Evolutionary conservation across 768 basidiomycete species (phyloP).

Genomic region (Mycena capillaripes): DNA sequence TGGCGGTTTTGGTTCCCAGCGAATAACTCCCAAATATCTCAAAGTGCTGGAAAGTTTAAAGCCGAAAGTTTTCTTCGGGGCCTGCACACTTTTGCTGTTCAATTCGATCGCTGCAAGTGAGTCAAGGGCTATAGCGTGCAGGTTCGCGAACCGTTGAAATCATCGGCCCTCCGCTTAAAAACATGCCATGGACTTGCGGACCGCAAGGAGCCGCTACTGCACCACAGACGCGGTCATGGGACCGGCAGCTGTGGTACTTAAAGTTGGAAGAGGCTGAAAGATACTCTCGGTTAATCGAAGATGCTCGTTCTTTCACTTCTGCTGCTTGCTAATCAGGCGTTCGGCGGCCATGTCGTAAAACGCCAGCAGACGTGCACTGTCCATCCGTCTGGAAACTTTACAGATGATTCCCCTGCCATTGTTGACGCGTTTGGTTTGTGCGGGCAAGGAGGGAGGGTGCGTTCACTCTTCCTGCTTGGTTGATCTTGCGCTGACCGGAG

Average conservation of each 20-base stretch:
- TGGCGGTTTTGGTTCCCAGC: no score
- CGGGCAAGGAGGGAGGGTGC: conserved; percentile 22
- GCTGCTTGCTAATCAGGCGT: background rate
- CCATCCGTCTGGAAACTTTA: conserved; percentile 36
- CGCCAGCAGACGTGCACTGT: conserved; percentile 35
- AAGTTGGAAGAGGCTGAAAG: background rate
- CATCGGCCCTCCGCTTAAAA: no score
- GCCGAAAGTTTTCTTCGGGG: no score
- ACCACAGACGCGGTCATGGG: background rate
- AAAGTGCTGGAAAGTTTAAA: no score
- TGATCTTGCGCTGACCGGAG: background rate
- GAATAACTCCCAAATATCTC: no score
- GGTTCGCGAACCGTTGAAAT: no score
- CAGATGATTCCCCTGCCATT: conserved; percentile 44
- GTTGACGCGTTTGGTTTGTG: conserved; percentile 37
- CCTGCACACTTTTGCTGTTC: no score
- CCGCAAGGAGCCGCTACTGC: background rate
- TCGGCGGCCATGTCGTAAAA: conserved; percentile 16
- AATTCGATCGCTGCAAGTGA: no score
- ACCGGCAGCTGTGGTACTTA: background rate
- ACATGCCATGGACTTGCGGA: background rate
- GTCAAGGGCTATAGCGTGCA: no score
- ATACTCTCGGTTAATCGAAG: background rate
- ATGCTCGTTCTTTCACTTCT: conserved; percentile 18
- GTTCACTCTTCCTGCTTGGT: no score